Evolutionary conservation across 139 green algal species (phyloP).

Genomic region (Yamagishiella unicocca): DNA sequence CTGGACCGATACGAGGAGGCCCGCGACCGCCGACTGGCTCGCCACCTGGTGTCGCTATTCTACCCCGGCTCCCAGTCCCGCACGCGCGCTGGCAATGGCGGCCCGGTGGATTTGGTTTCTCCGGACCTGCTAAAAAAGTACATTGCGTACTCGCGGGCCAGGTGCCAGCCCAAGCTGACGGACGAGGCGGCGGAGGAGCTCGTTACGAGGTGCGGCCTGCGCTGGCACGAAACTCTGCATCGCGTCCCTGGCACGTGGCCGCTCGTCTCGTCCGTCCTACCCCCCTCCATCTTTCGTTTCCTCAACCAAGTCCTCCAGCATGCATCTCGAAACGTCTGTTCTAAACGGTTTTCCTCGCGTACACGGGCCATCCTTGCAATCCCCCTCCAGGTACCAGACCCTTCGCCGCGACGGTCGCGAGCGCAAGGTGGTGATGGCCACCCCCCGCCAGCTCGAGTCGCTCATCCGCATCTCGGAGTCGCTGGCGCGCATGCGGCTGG

Average conservation of each 20-base stretch:
- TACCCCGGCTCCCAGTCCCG: slow-evolving; percentile 50
- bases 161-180: slow-evolving; percentile 80
- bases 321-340: no score
- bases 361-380: no score
- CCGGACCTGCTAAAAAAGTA: slow-evolving; percentile 91
- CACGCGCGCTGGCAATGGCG: background rate
- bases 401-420: slow-evolving; percentile 83
- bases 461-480: slow-evolving; percentile 91
- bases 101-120: slow-evolving; percentile 63
- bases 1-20: slow-evolving; percentile 92
- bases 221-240: background rate
- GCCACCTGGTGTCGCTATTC: slow-evolving; percentile 93
- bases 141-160: slow-evolving; percentile 88
- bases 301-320: no score
- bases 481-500: slow-evolving; percentile 86
- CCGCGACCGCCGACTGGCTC: slow-evolving; percentile 88
- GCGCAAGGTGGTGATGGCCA: slow-evolving; percentile 84
- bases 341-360: no score
- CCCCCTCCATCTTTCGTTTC: no score
- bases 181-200: slow-evolving; percentile 85
- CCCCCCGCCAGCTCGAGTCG: slow-evolving; percentile 94
- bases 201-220: slow-evolving; percentile 53
- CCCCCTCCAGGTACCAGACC: slow-evolving; percentile 79
- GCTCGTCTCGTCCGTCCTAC: no score
- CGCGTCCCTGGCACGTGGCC: background rate